Evolutionary conservation across 176 grass and related monocot genomes (phyloP).

Genomic region (Guadua angustifolia): DNA sequence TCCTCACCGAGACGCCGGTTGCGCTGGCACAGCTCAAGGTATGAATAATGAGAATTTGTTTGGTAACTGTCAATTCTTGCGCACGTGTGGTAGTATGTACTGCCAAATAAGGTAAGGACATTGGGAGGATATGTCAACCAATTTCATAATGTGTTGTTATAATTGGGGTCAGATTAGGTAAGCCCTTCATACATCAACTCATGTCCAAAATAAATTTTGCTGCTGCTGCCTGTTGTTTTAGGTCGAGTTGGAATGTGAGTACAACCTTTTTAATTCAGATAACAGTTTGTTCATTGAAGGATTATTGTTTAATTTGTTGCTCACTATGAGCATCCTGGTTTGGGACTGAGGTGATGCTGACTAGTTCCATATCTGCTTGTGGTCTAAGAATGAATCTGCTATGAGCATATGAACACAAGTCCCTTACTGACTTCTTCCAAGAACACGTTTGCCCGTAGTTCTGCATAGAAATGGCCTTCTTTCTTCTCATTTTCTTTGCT

Average conservation of each 20-base stretch:
- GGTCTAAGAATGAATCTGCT: constrained; percentile 29
- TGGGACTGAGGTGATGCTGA: constrained; percentile 32
- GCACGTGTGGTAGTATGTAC: constrained; percentile 52
- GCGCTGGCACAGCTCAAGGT: constrained; percentile 75
- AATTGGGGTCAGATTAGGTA: constrained; percentile 21
- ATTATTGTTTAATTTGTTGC: constrained; percentile 35
- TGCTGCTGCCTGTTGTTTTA: constrained; percentile 15
- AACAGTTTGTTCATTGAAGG: constrained; percentile 30
- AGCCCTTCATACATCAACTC: constrained; percentile 36
- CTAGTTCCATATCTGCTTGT: neutral
- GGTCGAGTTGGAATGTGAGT: neutral
- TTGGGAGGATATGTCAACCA: constrained; percentile 37
- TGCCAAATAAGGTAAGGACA: constrained; percentile 40
- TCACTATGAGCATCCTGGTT: constrained; percentile 20
- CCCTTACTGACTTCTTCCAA: neutral
- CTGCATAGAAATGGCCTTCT: neutral
- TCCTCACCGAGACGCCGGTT: constrained; percentile 77
- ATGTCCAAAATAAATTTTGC: constrained; percentile 16
- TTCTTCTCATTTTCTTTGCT: constrained; percentile 23
- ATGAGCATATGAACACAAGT: neutral
- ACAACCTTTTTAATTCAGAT: neutral
- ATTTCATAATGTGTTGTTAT: constrained; percentile 32
- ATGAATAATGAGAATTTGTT: constrained; percentile 13
- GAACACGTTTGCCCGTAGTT: neutral
- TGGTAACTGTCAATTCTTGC: constrained; percentile 20